Percentiles rank a stretch among this genome's conserved stretches.
These are phyloP conservation scores for Xylariaceae sp. DNA, from an alignment of 2,329 filamentous ascomycete species.

Conservation along the genomic window DNA sequence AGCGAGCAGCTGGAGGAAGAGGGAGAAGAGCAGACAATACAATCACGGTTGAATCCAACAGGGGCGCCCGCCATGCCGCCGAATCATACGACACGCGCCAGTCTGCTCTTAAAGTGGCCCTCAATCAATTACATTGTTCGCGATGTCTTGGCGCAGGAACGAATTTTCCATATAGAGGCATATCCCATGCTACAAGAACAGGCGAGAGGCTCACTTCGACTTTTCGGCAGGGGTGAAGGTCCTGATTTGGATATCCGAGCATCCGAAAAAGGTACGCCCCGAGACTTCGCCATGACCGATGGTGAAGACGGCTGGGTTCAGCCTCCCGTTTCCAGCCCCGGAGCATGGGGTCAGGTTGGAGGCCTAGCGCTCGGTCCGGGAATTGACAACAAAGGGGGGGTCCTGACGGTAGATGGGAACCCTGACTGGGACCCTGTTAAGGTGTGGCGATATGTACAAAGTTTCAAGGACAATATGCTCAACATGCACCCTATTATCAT, in stretches of 20 bases:
- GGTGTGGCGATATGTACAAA: conserved; percentile 49
- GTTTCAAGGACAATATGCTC: conserved; percentile 56
- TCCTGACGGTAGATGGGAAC: conserved; percentile 40
- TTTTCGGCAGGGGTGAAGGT: conserved; percentile 76
- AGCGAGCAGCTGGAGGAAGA: no score
- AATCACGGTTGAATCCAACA: no score
- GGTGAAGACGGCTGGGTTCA: conserved; percentile 45
- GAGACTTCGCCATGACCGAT: conserved; percentile 34
- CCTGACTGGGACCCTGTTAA: conserved; percentile 49
- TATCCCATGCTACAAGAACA: conserved; percentile 76
- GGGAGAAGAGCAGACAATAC: no score
- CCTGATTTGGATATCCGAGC: conserved; percentile 48
- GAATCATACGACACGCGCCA: conserved; percentile 86
- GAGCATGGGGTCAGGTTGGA: conserved; percentile 55
- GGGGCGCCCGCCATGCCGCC: conserved; percentile 67
- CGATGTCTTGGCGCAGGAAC: conserved; percentile 42
- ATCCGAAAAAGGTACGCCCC: conserved; percentile 38
- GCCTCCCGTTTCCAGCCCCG: conserved; percentile 40
- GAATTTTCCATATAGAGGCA: conserved; percentile 54
- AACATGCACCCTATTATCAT: conserved; percentile 61
- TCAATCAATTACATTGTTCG: conserved; percentile 60
- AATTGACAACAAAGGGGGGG: conserved; percentile 35
- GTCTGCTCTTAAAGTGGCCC: conserved; percentile 69
- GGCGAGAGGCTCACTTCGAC: conserved; percentile 63
- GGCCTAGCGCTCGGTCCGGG: conserved; percentile 40